These are phyloP conservation scores for Symbiodinium natans DNA, from an alignment of 73 alveolate genomes.

Conservation along the genomic window DNA sequence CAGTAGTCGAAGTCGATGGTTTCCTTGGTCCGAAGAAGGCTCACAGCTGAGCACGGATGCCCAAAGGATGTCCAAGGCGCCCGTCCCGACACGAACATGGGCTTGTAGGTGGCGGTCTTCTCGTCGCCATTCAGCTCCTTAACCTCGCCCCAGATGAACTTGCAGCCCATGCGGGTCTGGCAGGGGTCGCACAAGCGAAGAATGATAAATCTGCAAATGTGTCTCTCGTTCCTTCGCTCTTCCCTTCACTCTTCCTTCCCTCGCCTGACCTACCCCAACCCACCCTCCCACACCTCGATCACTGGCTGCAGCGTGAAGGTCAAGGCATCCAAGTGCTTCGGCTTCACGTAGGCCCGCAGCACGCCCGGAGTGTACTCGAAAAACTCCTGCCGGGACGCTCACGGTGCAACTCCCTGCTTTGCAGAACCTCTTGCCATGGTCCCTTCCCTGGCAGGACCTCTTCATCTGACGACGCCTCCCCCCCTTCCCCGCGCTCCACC, in stretches of 20 bases:
- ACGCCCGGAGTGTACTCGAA: conserved; percentile 93
- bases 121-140: conserved; percentile 69
- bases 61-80: not conserved
- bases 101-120: conserved; percentile 72
- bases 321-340: conserved; percentile 79
- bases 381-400: conserved; percentile 26
- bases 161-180: conserved; percentile 93
- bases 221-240: too few species aligned
- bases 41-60: too few species aligned
- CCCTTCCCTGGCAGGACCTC: too few species aligned
- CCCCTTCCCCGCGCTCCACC: too few species aligned
- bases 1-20: conserved; percentile 88
- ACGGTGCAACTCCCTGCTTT: not conserved
- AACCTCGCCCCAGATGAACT: conserved; percentile 85
- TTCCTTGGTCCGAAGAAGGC: not conserved
- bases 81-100: conserved; percentile 44
- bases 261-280: not conserved
- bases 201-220: not conserved
- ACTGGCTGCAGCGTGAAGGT: conserved; percentile 90
- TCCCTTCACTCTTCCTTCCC: too few species aligned
- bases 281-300: conserved; percentile 27
- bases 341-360: conserved; percentile 87
- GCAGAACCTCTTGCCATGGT: not conserved
- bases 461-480: too few species aligned
- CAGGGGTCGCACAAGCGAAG: not conserved